Base-by-base conservation (phyloP, 768 basidiomycete genomes). In the Pholiota conissans region DNA sequence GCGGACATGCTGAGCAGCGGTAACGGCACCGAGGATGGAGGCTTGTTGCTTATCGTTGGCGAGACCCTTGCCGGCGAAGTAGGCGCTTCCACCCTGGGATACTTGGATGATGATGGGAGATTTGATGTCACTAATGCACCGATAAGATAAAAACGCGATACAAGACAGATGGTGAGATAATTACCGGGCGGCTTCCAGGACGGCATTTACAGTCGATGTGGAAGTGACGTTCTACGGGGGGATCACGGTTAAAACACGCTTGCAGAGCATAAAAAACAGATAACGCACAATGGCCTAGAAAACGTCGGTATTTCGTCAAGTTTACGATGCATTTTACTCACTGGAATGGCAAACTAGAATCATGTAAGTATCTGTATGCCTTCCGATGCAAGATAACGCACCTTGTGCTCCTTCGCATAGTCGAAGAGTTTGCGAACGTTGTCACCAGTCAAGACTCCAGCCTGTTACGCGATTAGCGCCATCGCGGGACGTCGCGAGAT, bases 101-200 rank as follows among this genome's bases (percentile, higher is more conserved):
- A 95, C 88, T 72, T 98, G 97, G 67, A 98, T 79, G 75, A 99
- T 98, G 77, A 99, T 95, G 58, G 96, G 96, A 28, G 96, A 83
- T 74, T 98, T 98, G 82, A 91, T 85, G 73, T 98, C 97, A 63
- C 93, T 93, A 66, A 52, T 46, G 57, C 53, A 56, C 26, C 45
- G 55, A 60, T 70, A 59, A 63, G 57, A 67, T 55, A 58, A 56
- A 50, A 55, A 22, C 22, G 51, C 40, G 34, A 50, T 35, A 50
- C 29, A 49, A 49, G 49, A 30, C 37, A 49, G 32, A 47, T 39
- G 29, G 30, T 20, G 40, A 48, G 28, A 24, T 40, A 18, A 68
- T 47, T 66, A 92, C 91, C 94, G 87, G 50, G 96, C 96, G 56
- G 94, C 96, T 77, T 99, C 96, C 61, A 99, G 87, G 57, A 87